phyloP scores from a whole-genome alignment of 73 alveolate species.

The Paramecium bursaria region DNA sequence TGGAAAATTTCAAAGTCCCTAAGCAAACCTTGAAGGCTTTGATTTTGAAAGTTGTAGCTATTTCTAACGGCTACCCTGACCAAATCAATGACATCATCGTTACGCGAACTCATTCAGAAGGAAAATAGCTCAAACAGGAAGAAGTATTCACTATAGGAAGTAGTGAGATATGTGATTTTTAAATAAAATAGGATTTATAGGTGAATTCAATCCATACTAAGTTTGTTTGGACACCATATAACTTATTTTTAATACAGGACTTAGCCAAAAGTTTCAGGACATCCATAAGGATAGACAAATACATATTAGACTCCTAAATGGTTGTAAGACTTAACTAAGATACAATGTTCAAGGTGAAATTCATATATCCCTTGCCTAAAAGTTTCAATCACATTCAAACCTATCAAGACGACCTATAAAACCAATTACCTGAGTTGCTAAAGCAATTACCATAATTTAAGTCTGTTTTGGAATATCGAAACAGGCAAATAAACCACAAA shows the following conservation, averaged over 20 bases:
- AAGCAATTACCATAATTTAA: conserved; percentile 8
- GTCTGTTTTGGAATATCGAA: conserved; percentile 13
- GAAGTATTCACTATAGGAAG: conserved; percentile 15
- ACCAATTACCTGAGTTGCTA: not conserved
- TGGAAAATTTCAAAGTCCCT: conserved; percentile 4
- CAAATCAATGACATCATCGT: conserved; percentile 1
- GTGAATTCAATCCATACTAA: conserved; percentile 33
- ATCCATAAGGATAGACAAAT: not conserved
- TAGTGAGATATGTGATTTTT: not conserved
- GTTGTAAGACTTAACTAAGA: not conserved
- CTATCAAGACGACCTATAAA: conserved; percentile 2
- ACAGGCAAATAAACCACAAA: not conserved
- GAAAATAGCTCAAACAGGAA: conserved; percentile 25
- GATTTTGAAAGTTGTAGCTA: conserved; percentile 4
- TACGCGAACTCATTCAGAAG: conserved; percentile 13
- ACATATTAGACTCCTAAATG: conserved; percentile 35
- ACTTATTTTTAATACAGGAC: conserved; percentile 8
- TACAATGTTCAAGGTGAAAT: conserved; percentile 9
- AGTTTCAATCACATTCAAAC: not conserved
- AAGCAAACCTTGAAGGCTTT: not conserved
- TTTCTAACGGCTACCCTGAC: conserved; percentile 35
- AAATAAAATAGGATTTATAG: conserved; percentile 6
- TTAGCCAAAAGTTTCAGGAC: conserved; percentile 20
- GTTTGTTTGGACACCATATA: conserved; percentile 56
- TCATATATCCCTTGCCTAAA: conserved; percentile 42